These are phyloP conservation scores for Trypanosoma lewisi DNA, from an alignment of 208 protist species.

Conservation along the genomic window DNA sequence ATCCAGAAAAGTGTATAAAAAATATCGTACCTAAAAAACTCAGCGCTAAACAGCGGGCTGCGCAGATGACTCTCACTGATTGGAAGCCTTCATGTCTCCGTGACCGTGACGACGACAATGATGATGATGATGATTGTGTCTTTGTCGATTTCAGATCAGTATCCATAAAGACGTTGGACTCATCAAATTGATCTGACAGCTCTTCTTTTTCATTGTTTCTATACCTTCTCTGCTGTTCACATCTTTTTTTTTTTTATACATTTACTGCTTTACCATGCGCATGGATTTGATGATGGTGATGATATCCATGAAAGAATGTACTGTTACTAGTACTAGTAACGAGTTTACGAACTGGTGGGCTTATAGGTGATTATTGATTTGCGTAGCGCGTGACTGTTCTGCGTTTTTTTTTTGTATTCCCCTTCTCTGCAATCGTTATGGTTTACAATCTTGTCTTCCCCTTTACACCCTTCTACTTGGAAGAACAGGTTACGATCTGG, in stretches of 20 bases:
- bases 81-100: neutral
- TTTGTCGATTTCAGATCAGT: constrained; percentile 20
- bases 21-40: neutral
- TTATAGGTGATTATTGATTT: no score
- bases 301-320: no score
- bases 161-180: constrained; percentile 63
- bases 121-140: constrained; percentile 34
- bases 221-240: neutral
- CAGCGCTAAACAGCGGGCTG: neutral
- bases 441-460: no score
- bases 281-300: no score
- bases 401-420: no score
- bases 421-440: no score
- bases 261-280: no score
- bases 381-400: no score
- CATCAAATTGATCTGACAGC: constrained; percentile 5
- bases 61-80: neutral
- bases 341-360: no score
- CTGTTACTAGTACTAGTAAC: no score
- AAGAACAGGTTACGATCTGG: no score
- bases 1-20: neutral
- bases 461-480: no score
- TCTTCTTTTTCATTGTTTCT: neutral
- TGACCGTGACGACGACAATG: neutral
- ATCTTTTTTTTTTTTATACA: neutral